These are phyloP conservation scores for Gossypioides kirkii DNA, from an alignment of 345 rosid species.

Conservation along the genomic window DNA sequence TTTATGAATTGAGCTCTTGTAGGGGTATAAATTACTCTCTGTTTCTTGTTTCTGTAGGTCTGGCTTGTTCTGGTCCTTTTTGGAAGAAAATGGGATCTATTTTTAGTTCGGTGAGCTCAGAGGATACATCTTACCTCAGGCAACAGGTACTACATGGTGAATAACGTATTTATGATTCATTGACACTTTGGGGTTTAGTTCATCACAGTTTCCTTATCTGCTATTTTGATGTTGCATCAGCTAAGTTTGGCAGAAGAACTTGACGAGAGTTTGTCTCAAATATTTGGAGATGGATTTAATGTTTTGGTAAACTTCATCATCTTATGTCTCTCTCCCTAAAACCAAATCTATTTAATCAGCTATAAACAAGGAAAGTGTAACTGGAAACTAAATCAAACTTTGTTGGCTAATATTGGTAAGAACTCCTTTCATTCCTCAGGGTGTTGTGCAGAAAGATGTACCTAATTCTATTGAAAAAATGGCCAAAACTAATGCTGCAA, in stretches of 20 bases:
- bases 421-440: conserved; percentile 32
- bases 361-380: background rate
- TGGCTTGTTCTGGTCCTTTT: conserved; percentile 63
- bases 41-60: conserved; percentile 40
- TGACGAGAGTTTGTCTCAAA: conserved; percentile 56
- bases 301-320: conserved; percentile 41
- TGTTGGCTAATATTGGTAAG: conserved; percentile 1
- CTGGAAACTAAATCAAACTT: conserved; percentile 6
- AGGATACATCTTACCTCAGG: conserved; percentile 61
- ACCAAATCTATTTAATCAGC: background rate
- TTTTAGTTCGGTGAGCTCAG: conserved; percentile 56
- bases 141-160: conserved; percentile 57
- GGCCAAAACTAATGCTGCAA: conserved; percentile 34
- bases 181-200: conserved; percentile 10
- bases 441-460: conserved; percentile 38
- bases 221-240: conserved; percentile 38
- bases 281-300: conserved; percentile 41
- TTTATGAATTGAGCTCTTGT: background rate
- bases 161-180: conserved; percentile 10
- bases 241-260: conserved; percentile 65
- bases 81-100: conserved; percentile 86
- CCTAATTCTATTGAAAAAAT: conserved; percentile 42
- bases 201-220: conserved; percentile 17
- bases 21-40: background rate
- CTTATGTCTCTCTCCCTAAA: background rate